phyloP scores from a whole-genome alignment of 2,329 filamentous ascomycete genomes.

The Diaporthe helianthi region DNA sequence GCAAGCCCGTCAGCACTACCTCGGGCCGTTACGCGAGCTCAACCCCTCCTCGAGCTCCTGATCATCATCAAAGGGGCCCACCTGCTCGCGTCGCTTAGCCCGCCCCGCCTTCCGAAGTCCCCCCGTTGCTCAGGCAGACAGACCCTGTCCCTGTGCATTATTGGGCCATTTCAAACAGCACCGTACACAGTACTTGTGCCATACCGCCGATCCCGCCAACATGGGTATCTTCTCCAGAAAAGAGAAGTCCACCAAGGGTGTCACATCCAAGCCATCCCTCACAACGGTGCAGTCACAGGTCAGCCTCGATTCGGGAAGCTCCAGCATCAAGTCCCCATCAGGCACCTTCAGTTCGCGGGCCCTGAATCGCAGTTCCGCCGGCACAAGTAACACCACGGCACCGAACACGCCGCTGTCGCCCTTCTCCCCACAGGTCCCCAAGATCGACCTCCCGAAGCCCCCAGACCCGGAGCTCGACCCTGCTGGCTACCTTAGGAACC shows the following conservation, averaged over 20 bases:
- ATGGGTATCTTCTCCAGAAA: constrained; percentile 67
- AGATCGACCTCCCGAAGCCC: constrained; percentile 81
- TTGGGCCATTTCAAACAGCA: neutral
- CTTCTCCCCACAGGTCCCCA: constrained; percentile 67
- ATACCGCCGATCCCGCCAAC: constrained; percentile 35
- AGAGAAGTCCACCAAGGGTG: constrained; percentile 55
- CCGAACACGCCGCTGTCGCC: constrained; percentile 58
- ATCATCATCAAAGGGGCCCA: constrained; percentile 20
- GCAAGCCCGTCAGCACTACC: constrained; percentile 15
- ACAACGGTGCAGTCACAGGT: constrained; percentile 55
- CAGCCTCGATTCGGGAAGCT: constrained; percentile 59
- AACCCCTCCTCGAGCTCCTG: constrained; percentile 21
- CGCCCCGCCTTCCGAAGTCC: constrained; percentile 29
- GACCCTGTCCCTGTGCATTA: neutral
- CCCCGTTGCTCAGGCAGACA: constrained; percentile 16
- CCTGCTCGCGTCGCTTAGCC: constrained; percentile 20
- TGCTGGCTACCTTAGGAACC: constrained; percentile 87
- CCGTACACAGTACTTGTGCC: neutral
- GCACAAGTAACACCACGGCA: constrained; percentile 49
- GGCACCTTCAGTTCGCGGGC: constrained; percentile 45
- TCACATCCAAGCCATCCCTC: constrained; percentile 47
- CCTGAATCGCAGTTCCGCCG: constrained; percentile 59
- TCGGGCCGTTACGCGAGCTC: constrained; percentile 19
- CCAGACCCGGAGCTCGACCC: constrained; percentile 90
- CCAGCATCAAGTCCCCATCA: constrained; percentile 53